Percentiles rank a stretch among this genome's conserved stretches.
Evolutionary conservation across 2,329 filamentous ascomycete species (phyloP).

Genomic region (Penicillium aurantiogriseum): DNA sequence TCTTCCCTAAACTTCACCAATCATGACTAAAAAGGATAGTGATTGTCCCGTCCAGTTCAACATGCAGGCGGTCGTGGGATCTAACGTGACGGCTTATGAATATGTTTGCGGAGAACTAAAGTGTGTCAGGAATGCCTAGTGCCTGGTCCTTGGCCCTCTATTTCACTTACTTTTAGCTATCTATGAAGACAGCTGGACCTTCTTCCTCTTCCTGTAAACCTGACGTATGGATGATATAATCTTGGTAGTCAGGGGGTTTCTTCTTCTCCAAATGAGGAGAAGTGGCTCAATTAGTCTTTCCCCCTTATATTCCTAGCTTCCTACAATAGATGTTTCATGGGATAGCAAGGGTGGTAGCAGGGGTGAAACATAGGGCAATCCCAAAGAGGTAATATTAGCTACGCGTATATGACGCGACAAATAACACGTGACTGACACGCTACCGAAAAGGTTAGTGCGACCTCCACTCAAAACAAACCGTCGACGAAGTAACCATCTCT

Average conservation of each 20-base stretch:
- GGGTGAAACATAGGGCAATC: conserved; percentile 1
- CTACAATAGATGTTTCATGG: neutral
- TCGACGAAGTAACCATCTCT: conserved; percentile 25
- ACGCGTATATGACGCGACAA: conserved; percentile 14
- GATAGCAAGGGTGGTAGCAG: neutral
- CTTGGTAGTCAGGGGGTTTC: neutral
- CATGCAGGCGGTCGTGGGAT: too few species aligned
- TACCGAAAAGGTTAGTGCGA: conserved; percentile 17
- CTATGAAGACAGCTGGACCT: neutral
- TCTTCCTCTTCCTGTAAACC: neutral
- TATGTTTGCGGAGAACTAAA: too few species aligned
- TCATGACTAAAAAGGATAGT: too few species aligned
- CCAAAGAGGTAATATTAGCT: conserved; percentile 20
- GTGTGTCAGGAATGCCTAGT: too few species aligned
- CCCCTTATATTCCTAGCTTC: neutral
- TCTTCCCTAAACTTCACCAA: too few species aligned
- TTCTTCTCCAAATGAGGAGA: too few species aligned
- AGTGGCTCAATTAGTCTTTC: neutral
- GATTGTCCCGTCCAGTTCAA: too few species aligned
- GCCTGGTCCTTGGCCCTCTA: neutral
- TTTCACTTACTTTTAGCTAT: neutral
- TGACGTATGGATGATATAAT: neutral
- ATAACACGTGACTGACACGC: conserved; percentile 15
- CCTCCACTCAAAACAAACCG: conserved; percentile 18
- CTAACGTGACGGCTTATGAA: too few species aligned